Evolutionary conservation across 495 filamentous ascomycete species (phyloP), one percentile per base, ranked within the genome.

Genomic region (Penicillium odoratum): DNA sequence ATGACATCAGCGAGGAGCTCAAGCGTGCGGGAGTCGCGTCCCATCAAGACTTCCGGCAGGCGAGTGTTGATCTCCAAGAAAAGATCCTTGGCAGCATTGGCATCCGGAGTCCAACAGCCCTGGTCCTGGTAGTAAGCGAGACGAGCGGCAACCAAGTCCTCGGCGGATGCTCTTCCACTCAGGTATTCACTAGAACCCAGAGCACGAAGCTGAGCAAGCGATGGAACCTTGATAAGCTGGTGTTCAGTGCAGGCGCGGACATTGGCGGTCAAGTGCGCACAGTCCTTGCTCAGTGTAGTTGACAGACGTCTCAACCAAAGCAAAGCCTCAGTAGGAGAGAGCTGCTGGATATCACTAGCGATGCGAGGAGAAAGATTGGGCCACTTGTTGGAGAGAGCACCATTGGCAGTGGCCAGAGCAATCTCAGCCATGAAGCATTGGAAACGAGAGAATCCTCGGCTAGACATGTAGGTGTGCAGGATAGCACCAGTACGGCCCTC

Each of bases 391-490:
- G 31, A 36, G 26, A 51, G 16, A 29, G 15, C 8, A 7, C 29
- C 6, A 11, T 36, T 51, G 9, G 48, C 48, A 40, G 30, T 31
- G 26, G 48, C 30, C 18, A 51, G 18, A 31, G 48, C 48, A 5
- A 51, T 40, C 48, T 51, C 48, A 15, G 31, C 48, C 48, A 36
- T 25, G 48, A 51, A 38, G 40, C 48, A 51, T 33, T 51, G 48
- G 34, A 31, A 51, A n/a, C 48, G 48, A 38, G 48, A 51, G 18
- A 33, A 40, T 36, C 48, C 48, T 38, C 31, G 31, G 48, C 48
- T 51, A 10, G 48, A 51, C 48, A 51, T 51, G 48, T 36, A 51
- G 16, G 48, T 51, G 48, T 51, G 48, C 31, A 51, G 31, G 16
- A 51, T 36, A 8, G 48, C 48, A 9, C 48, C 48, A 9, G 48